These are phyloP conservation scores for Microsporum ferrugineum DNA, from an alignment of 2,329 filamentous ascomycete genomes.

Conservation along the genomic window DNA sequence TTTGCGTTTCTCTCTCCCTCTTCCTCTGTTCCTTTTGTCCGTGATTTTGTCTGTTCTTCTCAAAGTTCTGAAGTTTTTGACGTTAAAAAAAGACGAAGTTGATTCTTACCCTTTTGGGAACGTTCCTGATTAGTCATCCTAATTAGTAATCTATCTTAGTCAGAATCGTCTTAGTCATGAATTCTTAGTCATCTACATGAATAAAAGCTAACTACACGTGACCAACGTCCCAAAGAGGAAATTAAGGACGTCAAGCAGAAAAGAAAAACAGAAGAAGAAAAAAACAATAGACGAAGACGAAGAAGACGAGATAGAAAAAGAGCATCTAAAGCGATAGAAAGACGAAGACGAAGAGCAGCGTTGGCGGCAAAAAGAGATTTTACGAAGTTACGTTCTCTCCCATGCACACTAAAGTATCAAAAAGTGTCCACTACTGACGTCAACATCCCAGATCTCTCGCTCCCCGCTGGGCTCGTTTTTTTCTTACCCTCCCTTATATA, in stretches of 20 bases:
- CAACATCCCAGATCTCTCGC: conserved; percentile 1
- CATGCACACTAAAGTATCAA: not conserved
- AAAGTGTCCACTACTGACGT: conserved; percentile 2
- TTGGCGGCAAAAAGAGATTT: too few species aligned
- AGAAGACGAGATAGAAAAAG: not conserved
- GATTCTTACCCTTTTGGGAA: not conserved
- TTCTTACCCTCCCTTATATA: not conserved
- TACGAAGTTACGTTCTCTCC: not conserved
- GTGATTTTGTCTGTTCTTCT: not conserved
- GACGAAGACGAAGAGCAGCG: not conserved
- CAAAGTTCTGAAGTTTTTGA: not conserved
- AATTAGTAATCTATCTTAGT: not conserved
- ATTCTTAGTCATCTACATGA: not conserved
- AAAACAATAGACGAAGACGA: not conserved
- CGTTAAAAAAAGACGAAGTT: not conserved
- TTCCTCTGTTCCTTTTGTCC: not conserved
- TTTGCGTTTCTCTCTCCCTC: not conserved
- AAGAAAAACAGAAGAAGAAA: not conserved
- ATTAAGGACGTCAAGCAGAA: not conserved
- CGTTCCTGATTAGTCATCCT: not conserved
- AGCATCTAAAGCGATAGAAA: not conserved
- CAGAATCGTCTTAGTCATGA: not conserved
- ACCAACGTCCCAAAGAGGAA: not conserved
- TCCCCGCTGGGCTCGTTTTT: not conserved
- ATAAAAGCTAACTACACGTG: not conserved